A percentile compares a stretch with the other conserved stretches of the same genome.
Conservation (phyloP, 78 protist genomes). For the Tieghemostelium lacteum region DNA sequence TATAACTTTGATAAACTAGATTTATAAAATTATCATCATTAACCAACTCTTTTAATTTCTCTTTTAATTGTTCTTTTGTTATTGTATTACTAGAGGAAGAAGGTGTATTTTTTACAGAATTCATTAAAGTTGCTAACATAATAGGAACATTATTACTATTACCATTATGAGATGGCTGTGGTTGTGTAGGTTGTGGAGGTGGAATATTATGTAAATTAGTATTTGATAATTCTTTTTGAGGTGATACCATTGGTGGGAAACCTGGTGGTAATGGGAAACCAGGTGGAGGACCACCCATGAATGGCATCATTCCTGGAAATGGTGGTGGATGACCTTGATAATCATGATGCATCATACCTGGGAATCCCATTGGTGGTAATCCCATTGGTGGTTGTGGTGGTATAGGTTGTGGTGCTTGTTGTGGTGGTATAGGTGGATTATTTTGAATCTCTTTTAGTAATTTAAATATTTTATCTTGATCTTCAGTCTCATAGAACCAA, state of each 20-base stretch:
- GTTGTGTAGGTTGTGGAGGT: conserved; percentile 9
- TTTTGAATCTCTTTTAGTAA: conserved; percentile 46
- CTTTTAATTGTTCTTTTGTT: conserved; percentile 67
- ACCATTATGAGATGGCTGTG: background rate
- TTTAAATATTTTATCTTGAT: conserved; percentile 40
- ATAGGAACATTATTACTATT: background rate
- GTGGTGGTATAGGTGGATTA: conserved; percentile 26
- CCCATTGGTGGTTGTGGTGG: conserved; percentile 8
- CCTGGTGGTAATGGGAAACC: conserved; percentile 17
- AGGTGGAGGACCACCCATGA: no score
- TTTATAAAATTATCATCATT: conserved; percentile 64
- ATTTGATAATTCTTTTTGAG: background rate
- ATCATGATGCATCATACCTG: background rate
- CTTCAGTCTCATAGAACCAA: conserved; percentile 59
- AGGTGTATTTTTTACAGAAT: conserved; percentile 10
- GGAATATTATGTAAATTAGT: conserved; percentile 5
- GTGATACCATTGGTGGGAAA: conserved; percentile 1
- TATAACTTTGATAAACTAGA: conserved; percentile 13
- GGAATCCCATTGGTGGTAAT: background rate
- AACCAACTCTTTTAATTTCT: conserved; percentile 29
- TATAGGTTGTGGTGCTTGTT: background rate
- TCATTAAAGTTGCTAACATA: conserved; percentile 21
- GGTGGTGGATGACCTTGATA: background rate
- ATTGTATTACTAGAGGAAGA: background rate
- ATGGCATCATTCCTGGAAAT: background rate